phyloP scores from a whole-genome alignment of 805 yeast genomes.

The Candida pseudofarinosa region DNA sequence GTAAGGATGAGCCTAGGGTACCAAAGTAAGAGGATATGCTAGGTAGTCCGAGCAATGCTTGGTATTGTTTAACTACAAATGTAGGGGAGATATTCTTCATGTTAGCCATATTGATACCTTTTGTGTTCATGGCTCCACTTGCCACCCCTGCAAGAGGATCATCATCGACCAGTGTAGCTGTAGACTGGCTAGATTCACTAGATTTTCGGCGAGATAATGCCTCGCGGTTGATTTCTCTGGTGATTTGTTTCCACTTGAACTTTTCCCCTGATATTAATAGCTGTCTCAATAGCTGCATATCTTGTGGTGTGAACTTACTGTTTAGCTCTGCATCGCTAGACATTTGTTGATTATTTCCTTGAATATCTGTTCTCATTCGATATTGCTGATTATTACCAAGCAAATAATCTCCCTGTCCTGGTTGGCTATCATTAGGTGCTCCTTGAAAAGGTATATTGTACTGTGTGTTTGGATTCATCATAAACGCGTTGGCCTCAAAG shows the following conservation, averaged over 20 bases:
- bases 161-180: background rate
- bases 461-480: constrained; percentile 8
- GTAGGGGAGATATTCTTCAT: constrained; percentile 45
- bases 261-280: constrained; percentile 50
- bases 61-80: constrained; percentile 53
- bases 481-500: constrained; percentile 16
- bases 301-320: constrained; percentile 39
- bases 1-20: constrained; percentile 47
- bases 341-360: background rate
- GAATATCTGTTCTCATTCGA: background rate
- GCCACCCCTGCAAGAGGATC: background rate
- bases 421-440: background rate
- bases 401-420: background rate
- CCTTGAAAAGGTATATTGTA: background rate
- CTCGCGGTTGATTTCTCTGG: constrained; percentile 30
- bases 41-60: constrained; percentile 52
- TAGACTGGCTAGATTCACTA: constrained; percentile 1
- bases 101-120: constrained; percentile 9
- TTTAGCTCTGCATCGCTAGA: background rate
- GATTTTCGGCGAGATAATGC: constrained; percentile 12
- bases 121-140: background rate
- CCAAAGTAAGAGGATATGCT: constrained; percentile 40
- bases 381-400: background rate
- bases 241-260: constrained; percentile 57
- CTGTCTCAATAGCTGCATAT: constrained; percentile 42